These are phyloP conservation scores for Neurospora sp. DNA, from an alignment of 2,329 filamentous ascomycete species.

Conservation along the genomic window DNA sequence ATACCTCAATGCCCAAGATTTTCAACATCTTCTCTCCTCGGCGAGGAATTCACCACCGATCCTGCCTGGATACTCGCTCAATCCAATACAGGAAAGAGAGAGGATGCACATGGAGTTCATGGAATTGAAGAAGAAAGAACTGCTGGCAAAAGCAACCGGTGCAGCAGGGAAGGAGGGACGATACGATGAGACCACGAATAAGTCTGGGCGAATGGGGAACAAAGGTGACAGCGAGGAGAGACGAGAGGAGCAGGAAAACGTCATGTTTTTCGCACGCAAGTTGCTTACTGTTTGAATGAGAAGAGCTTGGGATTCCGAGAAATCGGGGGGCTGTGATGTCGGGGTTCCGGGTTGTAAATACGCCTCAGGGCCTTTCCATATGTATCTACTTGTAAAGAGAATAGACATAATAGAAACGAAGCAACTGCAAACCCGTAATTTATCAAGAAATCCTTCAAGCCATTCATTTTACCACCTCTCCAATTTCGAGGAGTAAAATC, in stretches of 20 bases:
- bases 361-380: neutral
- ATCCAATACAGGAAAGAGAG: constrained; percentile 38
- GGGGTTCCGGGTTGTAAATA: neutral
- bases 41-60: constrained; percentile 26
- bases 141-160: constrained; percentile 31
- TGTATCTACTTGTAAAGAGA: neutral
- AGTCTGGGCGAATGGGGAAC: neutral
- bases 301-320: neutral
- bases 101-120: constrained; percentile 35
- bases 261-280: neutral
- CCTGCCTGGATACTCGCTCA: constrained; percentile 26
- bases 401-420: neutral
- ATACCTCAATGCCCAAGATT: constrained; percentile 32
- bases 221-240: neutral
- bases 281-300: constrained; percentile 2
- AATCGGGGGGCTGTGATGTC: neutral
- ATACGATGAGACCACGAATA: constrained; percentile 17
- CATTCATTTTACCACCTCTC: neutral
- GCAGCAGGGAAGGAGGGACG: constrained; percentile 27
- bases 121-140: constrained; percentile 32
- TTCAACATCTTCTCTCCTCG: constrained; percentile 34
- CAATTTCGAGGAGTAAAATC: neutral
- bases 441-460: neutral
- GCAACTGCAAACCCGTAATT: neutral
- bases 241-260: constrained; percentile 1